Evolutionary conservation across 352 stramenopile genomes (phyloP).

Genomic region (Pythium pectinolyticum): DNA sequence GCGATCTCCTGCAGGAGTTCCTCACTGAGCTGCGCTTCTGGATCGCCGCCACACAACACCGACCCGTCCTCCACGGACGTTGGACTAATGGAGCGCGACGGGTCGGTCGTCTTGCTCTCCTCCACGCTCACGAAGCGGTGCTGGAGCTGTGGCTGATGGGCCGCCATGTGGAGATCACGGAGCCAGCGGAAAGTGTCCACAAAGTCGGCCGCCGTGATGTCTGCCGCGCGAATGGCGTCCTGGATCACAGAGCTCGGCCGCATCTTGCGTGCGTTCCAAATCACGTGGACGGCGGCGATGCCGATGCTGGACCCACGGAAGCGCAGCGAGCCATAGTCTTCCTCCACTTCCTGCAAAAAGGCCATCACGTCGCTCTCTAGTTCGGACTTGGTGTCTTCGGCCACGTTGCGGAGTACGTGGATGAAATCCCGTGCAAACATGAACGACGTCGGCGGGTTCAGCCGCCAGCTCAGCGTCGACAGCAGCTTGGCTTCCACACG

Average conservation of each 20-base stretch:
- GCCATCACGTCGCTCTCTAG: constrained; percentile 29
- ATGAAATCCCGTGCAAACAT: constrained; percentile 49
- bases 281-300: constrained; percentile 37
- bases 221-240: constrained; percentile 30
- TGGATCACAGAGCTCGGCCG: constrained; percentile 33
- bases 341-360: constrained; percentile 31
- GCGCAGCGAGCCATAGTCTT: constrained; percentile 34
- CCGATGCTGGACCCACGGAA: constrained; percentile 43
- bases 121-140: constrained; percentile 43
- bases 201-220: constrained; percentile 29
- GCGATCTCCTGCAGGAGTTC: constrained; percentile 5
- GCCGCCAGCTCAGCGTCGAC: constrained; percentile 34
- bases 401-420: constrained; percentile 24
- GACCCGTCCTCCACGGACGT: constrained; percentile 36
- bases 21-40: background rate
- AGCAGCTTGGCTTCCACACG: constrained; percentile 39
- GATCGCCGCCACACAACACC: background rate
- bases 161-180: constrained; percentile 25
- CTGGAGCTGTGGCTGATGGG: constrained; percentile 26
- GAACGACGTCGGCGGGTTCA: constrained; percentile 40
- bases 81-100: constrained; percentile 38
- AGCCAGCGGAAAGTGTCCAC: constrained; percentile 41
- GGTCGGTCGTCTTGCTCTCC: constrained; percentile 33
- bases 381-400: constrained; percentile 14
- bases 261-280: constrained; percentile 36